A percentile compares a stretch with the other conserved stretches of the same genome.
Evolutionary conservation across 2,329 filamentous ascomycete genomes (phyloP).

Genomic region (Blastomyces emzantsi): DNA sequence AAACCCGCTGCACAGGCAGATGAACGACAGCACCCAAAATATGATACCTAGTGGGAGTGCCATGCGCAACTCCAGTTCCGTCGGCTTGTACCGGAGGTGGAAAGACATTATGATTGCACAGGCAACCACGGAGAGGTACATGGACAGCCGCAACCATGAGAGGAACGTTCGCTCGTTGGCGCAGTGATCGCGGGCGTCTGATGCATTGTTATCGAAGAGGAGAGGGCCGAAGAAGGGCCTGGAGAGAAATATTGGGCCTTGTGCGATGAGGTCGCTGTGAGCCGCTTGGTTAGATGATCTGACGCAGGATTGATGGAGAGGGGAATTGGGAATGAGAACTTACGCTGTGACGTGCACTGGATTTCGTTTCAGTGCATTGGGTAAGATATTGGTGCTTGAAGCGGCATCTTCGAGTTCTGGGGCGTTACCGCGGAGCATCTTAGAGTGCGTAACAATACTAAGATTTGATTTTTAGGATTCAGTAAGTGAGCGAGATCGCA

Average conservation of each 20-base stretch:
- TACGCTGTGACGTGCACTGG: constrained; percentile 45
- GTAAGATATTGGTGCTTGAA: constrained; percentile 42
- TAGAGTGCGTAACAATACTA: constrained; percentile 13
- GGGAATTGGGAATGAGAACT: constrained; percentile 14
- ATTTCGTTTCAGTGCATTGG: constrained; percentile 41
- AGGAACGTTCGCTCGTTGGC: constrained; percentile 68
- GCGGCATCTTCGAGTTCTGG: constrained; percentile 17
- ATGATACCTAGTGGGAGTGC: constrained; percentile 75
- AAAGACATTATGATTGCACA: constrained; percentile 90
- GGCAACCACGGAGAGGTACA: constrained; percentile 85
- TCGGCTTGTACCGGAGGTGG: constrained; percentile 69
- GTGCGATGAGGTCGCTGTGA: constrained; percentile 25
- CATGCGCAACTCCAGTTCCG: constrained; percentile 61
- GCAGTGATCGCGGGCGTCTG: constrained; percentile 58
- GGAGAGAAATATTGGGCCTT: constrained; percentile 42
- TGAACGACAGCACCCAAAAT: constrained; percentile 74
- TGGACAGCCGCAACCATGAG: constrained; percentile 77
- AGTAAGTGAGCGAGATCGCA: neutral
- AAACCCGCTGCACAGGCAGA: constrained; percentile 68
- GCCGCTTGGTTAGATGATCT: constrained; percentile 6
- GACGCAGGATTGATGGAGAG: neutral
- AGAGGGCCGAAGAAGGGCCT: constrained; percentile 50
- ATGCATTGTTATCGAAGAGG: constrained; percentile 58
- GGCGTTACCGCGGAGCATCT: constrained; percentile 18
- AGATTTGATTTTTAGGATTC: neutral